Base-by-base conservation (phyloP, 129 eudicot genomes). In the Oenanthe sinensis region DNA sequence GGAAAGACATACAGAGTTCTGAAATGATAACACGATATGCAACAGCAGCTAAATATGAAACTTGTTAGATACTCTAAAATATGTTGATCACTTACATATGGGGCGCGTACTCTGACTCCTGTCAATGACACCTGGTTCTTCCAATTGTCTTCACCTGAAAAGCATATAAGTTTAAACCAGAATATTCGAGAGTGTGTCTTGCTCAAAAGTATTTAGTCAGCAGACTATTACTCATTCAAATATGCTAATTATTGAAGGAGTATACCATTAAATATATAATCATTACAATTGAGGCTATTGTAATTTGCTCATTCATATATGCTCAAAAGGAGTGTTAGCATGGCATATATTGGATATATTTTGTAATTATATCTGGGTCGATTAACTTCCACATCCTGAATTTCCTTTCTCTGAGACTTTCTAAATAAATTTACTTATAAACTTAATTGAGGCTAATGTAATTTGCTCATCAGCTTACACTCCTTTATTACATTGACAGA, bases 71-170 rank as follows among this genome's bases (percentile, higher is more conserved):
- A 67, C 28, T 6, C 71, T 19, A 77, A 28, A 47, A 33, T 22
- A 16, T 7, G 16, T 54, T 20, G 54, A 11, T 14, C 58, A 37
- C 85, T 83, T 52, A 83, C 85, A 74, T 39, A 49, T 12, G 67
- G 45, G 7, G 72, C 46, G 2, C 14, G 4, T 50, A 22, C 60
- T 54, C 62, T 2, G 11, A 54, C 26, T 39, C 72, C 79, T 40
- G 52, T 22, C 75, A 72, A 33, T 74, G 71, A 76, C 40, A 37
- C 70, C 22, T 19, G 65, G 30, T 28, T 36, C 15, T 39, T 26
- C 17, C 24, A 74, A 14, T 47, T 47, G 15, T 20, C 33, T 10
- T 9, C 36, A n/a, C 82, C 82, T 78, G 79, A n/a, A 78, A 83
- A 63, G 24, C 28, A 55, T 6, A 70, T 13, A 54, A 20, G 30